Evolutionary conservation across 1,284 basidiomycete genomes (phyloP).

Genomic region (Cystobasidiaceae sp.): DNA sequence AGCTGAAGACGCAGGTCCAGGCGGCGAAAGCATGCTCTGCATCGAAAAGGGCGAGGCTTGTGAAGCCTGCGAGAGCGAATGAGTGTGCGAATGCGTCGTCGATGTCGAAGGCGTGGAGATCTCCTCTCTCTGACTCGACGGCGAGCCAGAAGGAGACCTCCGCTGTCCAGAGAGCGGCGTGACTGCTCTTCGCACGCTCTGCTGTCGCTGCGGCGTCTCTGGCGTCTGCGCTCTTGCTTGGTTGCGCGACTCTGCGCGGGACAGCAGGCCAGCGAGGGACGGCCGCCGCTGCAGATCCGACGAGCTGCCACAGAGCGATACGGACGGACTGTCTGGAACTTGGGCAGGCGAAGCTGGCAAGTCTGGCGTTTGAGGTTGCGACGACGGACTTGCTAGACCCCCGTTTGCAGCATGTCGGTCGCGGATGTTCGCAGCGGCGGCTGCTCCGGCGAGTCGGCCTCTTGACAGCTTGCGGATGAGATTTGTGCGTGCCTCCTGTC

Average conservation of each 20-base stretch:
- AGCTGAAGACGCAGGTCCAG: too few species aligned
- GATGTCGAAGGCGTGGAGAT: too few species aligned
- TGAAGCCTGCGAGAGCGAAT: too few species aligned
- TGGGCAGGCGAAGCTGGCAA: conserved; percentile 28
- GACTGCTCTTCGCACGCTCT: too few species aligned
- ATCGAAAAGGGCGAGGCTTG: too few species aligned
- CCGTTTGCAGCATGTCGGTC: neutral
- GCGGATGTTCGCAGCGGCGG: neutral
- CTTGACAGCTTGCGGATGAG: conserved; percentile 41
- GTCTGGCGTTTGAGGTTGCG: neutral
- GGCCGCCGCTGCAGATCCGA: conserved; percentile 10
- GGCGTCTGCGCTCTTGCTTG: neutral
- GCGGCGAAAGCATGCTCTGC: too few species aligned
- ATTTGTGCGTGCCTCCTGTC: conserved; percentile 38
- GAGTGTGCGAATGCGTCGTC: too few species aligned
- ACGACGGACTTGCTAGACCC: neutral
- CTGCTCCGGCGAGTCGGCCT: conserved; percentile 32
- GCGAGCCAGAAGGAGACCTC: too few species aligned
- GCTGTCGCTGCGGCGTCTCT: neutral
- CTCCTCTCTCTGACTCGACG: too few species aligned
- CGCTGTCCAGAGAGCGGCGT: too few species aligned
- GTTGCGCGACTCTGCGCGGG: conserved; percentile 15
- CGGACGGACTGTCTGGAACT: too few species aligned
- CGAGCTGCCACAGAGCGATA: too few species aligned
- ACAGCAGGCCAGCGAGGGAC: conserved; percentile 10